These are phyloP conservation scores for Didymella pomorum DNA, from an alignment of 2,329 filamentous ascomycete genomes.

Conservation along the genomic window DNA sequence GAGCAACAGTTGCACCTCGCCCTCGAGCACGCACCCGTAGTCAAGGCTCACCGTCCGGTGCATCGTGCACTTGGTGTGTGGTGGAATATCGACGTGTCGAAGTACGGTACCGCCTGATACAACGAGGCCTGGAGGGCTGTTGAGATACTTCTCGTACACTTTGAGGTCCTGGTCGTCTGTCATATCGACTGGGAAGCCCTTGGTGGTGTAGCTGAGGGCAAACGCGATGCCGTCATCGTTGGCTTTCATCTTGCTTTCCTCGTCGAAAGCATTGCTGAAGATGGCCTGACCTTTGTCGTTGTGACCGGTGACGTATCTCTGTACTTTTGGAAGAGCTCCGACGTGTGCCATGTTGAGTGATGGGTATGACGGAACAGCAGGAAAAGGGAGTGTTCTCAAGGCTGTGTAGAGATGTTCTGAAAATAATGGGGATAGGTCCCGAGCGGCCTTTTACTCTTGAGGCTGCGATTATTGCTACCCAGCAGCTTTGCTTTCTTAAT, in stretches of 20 bases:
- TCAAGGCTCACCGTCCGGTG: constrained; percentile 53
- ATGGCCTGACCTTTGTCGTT: constrained; percentile 47
- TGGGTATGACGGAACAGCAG: neutral
- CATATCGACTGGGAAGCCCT: constrained; percentile 58
- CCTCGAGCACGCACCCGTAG: constrained; percentile 52
- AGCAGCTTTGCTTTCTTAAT: neutral
- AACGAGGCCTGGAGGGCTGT: constrained; percentile 59
- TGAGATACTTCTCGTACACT: constrained; percentile 56
- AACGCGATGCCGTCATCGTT: constrained; percentile 58
- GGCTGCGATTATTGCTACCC: neutral
- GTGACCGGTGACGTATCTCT: constrained; percentile 51
- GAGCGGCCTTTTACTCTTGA: neutral
- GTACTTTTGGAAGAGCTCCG: constrained; percentile 42
- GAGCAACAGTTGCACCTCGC: constrained; percentile 50
- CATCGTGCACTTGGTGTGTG: constrained; percentile 49
- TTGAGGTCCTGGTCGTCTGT: constrained; percentile 56
- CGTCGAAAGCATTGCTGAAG: constrained; percentile 47
- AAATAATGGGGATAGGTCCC: neutral
- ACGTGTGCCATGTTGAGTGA: constrained; percentile 41
- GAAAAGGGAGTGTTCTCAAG: neutral
- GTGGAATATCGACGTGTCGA: constrained; percentile 52
- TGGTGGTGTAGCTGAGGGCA: constrained; percentile 60
- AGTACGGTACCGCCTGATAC: constrained; percentile 59
- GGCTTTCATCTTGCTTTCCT: constrained; percentile 48
- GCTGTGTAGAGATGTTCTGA: neutral